Conservation (phyloP, 305 asterid species). For the Plantago coronopus region DNA sequence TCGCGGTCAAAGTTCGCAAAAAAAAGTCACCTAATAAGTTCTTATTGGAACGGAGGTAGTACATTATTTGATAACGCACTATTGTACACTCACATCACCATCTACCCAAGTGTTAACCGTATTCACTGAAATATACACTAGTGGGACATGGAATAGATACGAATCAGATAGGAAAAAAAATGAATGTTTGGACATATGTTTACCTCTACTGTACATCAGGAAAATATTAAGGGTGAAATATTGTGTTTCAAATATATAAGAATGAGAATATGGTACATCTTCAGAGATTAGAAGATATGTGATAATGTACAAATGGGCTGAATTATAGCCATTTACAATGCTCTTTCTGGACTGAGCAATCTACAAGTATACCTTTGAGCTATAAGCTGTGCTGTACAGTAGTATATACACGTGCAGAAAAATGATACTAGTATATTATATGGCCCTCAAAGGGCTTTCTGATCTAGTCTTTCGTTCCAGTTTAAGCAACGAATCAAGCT, state of each 20-base stretch:
- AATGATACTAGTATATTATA: neutral
- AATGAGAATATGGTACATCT: no score
- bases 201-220: neutral
- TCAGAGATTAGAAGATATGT: neutral
- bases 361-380: slow-evolving; percentile 26
- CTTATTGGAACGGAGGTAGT: no score
- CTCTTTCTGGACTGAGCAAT: slow-evolving; percentile 23
- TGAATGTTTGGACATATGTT: no score
- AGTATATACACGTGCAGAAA: slow-evolving; percentile 32
- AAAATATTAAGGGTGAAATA: neutral
- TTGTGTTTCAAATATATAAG: neutral
- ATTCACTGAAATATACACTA: no score
- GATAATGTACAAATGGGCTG: slow-evolving; percentile 18
- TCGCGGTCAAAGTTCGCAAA: no score
- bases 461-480: slow-evolving; percentile 96
- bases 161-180: neutral
- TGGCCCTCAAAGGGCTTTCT: slow-evolving; percentile 69
- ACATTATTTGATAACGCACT: no score
- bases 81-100: no score
- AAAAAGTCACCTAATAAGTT: no score
- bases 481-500: slow-evolving; percentile 96
- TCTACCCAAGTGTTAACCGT: no score
- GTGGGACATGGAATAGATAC: no score
- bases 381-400: slow-evolving; percentile 45
- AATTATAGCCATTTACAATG: slow-evolving; percentile 24